Conservation (phyloP, 805 yeast genomes). For the Isabelozyma gotoi region DNA sequence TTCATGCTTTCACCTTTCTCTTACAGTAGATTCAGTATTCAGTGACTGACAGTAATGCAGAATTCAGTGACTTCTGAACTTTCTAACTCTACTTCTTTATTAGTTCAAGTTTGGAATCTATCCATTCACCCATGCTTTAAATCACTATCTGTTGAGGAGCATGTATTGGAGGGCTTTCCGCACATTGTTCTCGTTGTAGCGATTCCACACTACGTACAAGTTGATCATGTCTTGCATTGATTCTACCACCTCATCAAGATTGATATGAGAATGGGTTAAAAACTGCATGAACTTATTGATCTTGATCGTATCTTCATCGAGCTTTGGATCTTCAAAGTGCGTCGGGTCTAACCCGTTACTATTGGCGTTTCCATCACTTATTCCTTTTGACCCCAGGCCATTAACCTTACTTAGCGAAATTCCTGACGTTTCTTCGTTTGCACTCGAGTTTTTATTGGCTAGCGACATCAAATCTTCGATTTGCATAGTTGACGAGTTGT, state of each 20-base stretch:
- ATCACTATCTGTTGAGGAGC: conserved; percentile 35
- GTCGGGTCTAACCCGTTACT: conserved; percentile 4
- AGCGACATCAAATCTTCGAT: conserved; percentile 38
- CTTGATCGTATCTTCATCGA: conserved; percentile 41
- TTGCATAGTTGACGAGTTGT: conserved; percentile 19
- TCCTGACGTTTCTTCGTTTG: background rate
- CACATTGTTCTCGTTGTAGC: conserved; percentile 69
- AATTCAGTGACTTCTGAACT: too few species aligned
- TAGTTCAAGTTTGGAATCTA: too few species aligned
- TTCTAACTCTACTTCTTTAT: too few species aligned
- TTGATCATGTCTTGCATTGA: conserved; percentile 83
- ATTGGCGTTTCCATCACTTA: conserved; percentile 2
- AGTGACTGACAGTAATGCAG: too few species aligned
- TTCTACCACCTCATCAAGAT: conserved; percentile 73
- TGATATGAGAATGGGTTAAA: conserved; percentile 73
- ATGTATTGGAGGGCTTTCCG: conserved; percentile 47
- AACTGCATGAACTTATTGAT: conserved; percentile 61
- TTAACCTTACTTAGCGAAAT: conserved; percentile 1
- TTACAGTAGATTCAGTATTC: too few species aligned
- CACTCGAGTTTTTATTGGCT: conserved; percentile 5
- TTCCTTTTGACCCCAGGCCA: background rate
- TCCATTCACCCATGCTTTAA: too few species aligned
- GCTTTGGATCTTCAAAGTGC: conserved; percentile 23
- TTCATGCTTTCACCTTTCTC: too few species aligned
- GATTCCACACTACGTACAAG: conserved; percentile 81